Conservation (phyloP, 495 filamentous ascomycete species). For the Annulohypoxylon moriforme region DNA sequence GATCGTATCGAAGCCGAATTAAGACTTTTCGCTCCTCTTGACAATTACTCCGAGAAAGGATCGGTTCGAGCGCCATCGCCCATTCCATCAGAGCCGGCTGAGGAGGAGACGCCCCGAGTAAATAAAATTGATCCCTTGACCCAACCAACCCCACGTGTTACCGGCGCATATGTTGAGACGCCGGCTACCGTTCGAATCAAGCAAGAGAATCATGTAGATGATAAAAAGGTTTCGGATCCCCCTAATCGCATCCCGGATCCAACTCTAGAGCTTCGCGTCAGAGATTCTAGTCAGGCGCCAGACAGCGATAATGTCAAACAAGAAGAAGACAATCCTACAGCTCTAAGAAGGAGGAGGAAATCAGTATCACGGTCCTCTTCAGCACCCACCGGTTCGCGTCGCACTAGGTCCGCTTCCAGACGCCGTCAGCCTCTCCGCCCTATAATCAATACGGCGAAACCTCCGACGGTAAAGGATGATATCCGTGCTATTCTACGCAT, state of each 20-base stretch:
- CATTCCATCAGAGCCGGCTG: constrained; percentile 44
- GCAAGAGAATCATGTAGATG: constrained; percentile 26
- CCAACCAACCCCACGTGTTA: constrained; percentile 62
- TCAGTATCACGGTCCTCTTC: constrained; percentile 41
- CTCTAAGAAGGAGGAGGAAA: constrained; percentile 13
- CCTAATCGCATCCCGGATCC: constrained; percentile 1
- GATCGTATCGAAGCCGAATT: constrained; percentile 66
- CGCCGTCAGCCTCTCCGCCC: constrained; percentile 49
- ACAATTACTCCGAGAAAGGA: constrained; percentile 64
- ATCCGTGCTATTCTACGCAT: constrained; percentile 59
- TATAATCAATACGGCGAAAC: constrained; percentile 61
- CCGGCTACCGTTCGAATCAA: constrained; percentile 57
- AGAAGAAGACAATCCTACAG: neutral
- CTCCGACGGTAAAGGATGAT: constrained; percentile 61
- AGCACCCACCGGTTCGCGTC: constrained; percentile 38
- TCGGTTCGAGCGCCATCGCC: constrained; percentile 63
- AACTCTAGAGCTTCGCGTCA: constrained; percentile 18
- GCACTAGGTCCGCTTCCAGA: constrained; percentile 50
- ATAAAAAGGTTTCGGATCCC: constrained; percentile 9
- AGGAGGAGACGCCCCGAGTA: constrained; percentile 60
- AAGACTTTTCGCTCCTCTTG: constrained; percentile 64
- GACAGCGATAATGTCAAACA: constrained; percentile 7
- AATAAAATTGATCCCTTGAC: constrained; percentile 57
- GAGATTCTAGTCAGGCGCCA: constrained; percentile 27
- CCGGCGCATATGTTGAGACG: constrained; percentile 65